Evolutionary conservation across 1,284 basidiomycete species (phyloP), one percentile per base, ranked within the genome.

Genomic region (Puccinia novopanici): DNA sequence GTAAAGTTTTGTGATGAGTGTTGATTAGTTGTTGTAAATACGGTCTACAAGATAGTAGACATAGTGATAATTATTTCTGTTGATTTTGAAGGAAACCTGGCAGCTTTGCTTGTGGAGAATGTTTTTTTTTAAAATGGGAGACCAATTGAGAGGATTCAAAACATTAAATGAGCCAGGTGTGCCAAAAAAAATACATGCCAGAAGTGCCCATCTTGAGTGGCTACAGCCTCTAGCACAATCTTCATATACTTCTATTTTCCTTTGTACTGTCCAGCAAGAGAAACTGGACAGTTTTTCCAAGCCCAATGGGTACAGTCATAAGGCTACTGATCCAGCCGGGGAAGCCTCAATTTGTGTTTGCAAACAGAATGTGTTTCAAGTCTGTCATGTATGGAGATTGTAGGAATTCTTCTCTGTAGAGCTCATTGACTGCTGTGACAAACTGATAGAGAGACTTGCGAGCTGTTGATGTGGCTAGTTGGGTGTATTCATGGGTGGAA

Each of bases 251-350:
- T n/a, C n/a, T n/a, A n/a, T n/a, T n/a, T n/a, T n/a, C n/a, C n/a
- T n/a, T n/a, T n/a, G n/a, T n/a, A n/a, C n/a, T n/a, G n/a, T n/a
- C n/a, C n/a, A n/a, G n/a, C n/a, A n/a, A n/a, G n/a, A n/a, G n/a
- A n/a, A n/a, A n/a, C n/a, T n/a, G n/a, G n/a, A n/a, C n/a, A n/a
- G n/a, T n/a, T n/a, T n/a, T n/a, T 77, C 75, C 48, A 77, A 2
- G 30, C 15, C 65, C 75, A 77, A n/a, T 68, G 65, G 63, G 67
- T 77, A 37, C 61, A 65, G 37, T 67, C n/a, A n/a, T 48, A 12
- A 76, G 42, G n/a, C 27, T 65, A 17, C 75, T 42, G 63, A 67
- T 37, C 4, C 50, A 45, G 6, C 45, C 45, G 15, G 45, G 45
- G 45, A 45, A 45, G 45, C 45, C 45, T 8, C 45, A 42, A 13